phyloP scores from a whole-genome alignment of 805 yeast genomes.

The Yamadazyma ubonensis region DNA sequence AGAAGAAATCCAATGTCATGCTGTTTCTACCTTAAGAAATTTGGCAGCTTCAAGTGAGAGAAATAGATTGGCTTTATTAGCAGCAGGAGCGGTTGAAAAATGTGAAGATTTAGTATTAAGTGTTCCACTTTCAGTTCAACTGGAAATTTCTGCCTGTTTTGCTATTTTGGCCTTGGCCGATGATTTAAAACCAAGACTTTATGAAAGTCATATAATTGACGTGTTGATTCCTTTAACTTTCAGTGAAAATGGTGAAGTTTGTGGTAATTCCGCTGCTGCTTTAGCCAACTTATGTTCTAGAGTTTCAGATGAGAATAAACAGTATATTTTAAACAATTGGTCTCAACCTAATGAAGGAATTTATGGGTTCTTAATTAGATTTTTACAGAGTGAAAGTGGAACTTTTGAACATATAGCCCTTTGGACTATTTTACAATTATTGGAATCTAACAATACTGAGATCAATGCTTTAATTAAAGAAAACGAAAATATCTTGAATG shows the following conservation, averaged over 20 bases:
- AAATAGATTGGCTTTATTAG: constrained; percentile 85
- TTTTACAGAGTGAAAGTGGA: constrained; percentile 78
- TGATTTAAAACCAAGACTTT: constrained; percentile 80
- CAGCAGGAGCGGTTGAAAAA: constrained; percentile 93
- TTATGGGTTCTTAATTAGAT: constrained; percentile 75
- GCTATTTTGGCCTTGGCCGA: constrained; percentile 96
- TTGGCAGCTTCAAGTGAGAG: constrained; percentile 94
- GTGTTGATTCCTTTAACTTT: constrained; percentile 90
- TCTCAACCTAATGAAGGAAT: constrained; percentile 79
- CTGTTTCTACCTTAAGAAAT: constrained; percentile 92
- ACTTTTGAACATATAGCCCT: constrained; percentile 97
- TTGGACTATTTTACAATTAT: constrained; percentile 92
- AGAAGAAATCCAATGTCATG: constrained; percentile 97
- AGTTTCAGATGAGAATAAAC: constrained; percentile 70
- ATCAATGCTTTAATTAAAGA: constrained; percentile 55
- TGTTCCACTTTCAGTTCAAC: constrained; percentile 90
- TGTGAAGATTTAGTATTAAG: constrained; percentile 82
- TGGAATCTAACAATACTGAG: constrained; percentile 78
- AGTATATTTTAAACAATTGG: constrained; percentile 76
- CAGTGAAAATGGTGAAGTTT: constrained; percentile 87
- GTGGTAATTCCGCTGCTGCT: constrained; percentile 98
- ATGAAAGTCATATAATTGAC: constrained; percentile 80
- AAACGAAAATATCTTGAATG: constrained; percentile 52
- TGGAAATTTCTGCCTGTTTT: constrained; percentile 95
- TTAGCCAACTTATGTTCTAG: constrained; percentile 93